Base-by-base conservation (phyloP, 2,329 filamentous ascomycete genomes). In the Sporothrix protearum region DNA sequence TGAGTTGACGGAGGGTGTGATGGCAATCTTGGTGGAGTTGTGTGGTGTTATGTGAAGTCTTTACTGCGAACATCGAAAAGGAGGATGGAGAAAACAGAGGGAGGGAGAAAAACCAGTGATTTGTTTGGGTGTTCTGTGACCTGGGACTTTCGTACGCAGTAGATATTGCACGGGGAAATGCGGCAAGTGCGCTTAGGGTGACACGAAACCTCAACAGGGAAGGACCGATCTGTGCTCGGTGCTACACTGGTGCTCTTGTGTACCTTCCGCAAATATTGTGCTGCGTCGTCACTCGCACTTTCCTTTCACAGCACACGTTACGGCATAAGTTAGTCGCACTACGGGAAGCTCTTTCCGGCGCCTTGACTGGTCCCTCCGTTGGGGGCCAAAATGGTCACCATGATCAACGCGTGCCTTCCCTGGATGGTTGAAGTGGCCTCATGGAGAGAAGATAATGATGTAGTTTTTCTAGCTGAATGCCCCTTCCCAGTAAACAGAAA, bases 151-250 rank as follows among this genome's bases (percentile, higher is more conserved):
- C n/a, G n/a, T n/a, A n/a, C n/a, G 39, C 14, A 14, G 53, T 5
- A 12, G 12, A 57, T 57, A 33, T n/a, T 42, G 33, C n/a, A 42
- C 16, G 33, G 57, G 33, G 4, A 42, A 63, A 63, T 14, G n/a
- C 33, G 57, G 57, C 57, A 63, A 63, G 57, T 39, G 57, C 57
- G 57, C 57, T 63, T 63, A n/a, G 19, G 57, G 57, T 61, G 57
- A 61, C 57, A 61, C 57, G 42, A 39, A 63, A 33, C 22, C 30
- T n/a, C 10, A 63, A 63, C 36, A 9, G 33, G 57, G 57, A 36
- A 63, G 57, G 57, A 36, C 22, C 33, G 57, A 63, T 33, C 19
- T 63, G 49, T 25, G 49, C n/a, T n/a, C 53, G 25, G 57, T 63
- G 33, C 57, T 12, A 63, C 57, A 33, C 53, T 19, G 42, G 42